These are phyloP conservation scores for Aspergillus pseudoviridinutans DNA, from an alignment of 2,329 filamentous ascomycete genomes.

Conservation along the genomic window DNA sequence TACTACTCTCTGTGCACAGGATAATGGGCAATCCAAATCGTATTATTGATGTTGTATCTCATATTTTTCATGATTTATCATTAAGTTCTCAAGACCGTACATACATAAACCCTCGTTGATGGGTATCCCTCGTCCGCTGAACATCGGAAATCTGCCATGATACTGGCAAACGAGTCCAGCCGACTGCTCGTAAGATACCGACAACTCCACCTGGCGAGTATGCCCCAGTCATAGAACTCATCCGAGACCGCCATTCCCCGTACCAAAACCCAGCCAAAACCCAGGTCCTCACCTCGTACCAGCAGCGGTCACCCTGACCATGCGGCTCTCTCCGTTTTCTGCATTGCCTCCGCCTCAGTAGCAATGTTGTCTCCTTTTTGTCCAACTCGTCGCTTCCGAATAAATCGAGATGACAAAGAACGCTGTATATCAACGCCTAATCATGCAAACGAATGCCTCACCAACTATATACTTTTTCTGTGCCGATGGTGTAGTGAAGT, in stretches of 20 bases:
- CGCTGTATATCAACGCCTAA: conserved; percentile 12
- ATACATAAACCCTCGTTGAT: background rate
- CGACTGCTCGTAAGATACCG: background rate
- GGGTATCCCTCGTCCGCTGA: background rate
- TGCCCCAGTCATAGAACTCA: background rate
- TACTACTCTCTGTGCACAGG: background rate
- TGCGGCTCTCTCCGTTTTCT: background rate
- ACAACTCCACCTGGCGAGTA: background rate
- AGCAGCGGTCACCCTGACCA: background rate
- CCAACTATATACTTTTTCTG: conserved; percentile 21
- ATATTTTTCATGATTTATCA: background rate
- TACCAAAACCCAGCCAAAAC: background rate
- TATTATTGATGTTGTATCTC: background rate
- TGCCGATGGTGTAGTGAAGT: conserved; percentile 4
- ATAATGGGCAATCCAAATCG: background rate
- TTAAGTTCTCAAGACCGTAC: background rate
- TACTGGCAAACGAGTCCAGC: background rate
- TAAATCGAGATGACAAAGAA: background rate
- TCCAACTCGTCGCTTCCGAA: background rate
- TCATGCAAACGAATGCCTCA: conserved; percentile 16
- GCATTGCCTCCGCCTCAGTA: background rate
- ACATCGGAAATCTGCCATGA: background rate
- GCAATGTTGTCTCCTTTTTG: background rate
- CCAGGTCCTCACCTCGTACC: background rate
- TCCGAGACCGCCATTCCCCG: background rate